Evolutionary conservation across 2,329 filamentous ascomycete species (phyloP).

Genomic region (Phoma sp.): DNA sequence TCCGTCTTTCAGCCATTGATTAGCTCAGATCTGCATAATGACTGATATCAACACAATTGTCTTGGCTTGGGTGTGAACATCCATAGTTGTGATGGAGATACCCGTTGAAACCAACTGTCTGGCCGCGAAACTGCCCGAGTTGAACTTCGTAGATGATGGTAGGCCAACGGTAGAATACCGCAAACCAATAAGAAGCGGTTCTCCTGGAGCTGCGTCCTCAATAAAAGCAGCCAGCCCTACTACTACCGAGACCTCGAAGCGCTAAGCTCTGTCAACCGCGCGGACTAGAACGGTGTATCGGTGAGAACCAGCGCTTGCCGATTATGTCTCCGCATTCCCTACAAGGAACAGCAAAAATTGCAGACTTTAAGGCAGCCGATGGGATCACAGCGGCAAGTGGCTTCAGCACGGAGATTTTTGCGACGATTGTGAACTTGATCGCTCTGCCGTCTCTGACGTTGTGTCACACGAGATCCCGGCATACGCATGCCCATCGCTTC

Average conservation of each 20-base stretch:
- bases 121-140: slow-evolving; percentile 10
- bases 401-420: slow-evolving; percentile 25
- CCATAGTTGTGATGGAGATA: no score
- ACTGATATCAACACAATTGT: no score
- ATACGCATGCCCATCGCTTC: slow-evolving; percentile 14
- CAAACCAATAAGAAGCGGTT: background rate
- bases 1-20: background rate
- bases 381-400: slow-evolving; percentile 20
- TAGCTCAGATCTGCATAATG: background rate
- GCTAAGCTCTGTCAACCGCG: no score
- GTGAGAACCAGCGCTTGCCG: background rate
- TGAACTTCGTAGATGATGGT: background rate
- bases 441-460: slow-evolving; percentile 20
- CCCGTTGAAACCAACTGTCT: no score
- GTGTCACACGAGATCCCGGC: slow-evolving; percentile 27
- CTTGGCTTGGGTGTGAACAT: no score
- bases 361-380: slow-evolving; percentile 19
- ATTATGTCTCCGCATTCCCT: slow-evolving; percentile 6
- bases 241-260: background rate
- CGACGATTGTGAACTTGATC: slow-evolving; percentile 23
- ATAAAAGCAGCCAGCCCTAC: slow-evolving; percentile 2
- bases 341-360: background rate
- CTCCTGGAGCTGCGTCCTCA: background rate
- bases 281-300: no score
- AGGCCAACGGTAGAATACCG: background rate